phyloP scores from a whole-genome alignment of 2,329 filamentous ascomycete species.

The Aspergillus sp. region DNA sequence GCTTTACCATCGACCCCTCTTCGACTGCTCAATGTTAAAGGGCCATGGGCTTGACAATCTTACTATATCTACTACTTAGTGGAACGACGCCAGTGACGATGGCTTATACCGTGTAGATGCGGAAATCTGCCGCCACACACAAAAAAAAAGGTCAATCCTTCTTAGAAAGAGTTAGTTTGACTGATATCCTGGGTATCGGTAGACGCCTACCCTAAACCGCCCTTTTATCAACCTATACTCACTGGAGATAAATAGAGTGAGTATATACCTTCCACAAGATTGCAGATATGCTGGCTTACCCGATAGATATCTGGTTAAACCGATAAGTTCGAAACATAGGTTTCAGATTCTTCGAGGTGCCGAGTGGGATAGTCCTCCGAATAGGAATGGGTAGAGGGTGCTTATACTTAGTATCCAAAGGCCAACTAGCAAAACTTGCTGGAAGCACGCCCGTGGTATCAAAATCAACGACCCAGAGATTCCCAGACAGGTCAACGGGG shows the following conservation, averaged over 20 bases:
- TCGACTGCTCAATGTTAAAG: no score
- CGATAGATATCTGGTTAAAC: conserved; percentile 4
- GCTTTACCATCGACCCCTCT: no score
- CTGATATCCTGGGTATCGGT: neutral
- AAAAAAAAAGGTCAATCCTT: no score
- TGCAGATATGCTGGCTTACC: neutral
- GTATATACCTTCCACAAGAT: neutral
- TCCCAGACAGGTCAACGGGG: neutral
- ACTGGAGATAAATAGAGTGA: neutral
- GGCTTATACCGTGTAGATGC: no score
- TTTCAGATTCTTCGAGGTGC: conserved; percentile 3
- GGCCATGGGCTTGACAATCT: no score
- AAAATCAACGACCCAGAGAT: conserved; percentile 1
- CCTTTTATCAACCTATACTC: neutral
- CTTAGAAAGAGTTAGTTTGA: neutral
- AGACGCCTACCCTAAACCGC: neutral
- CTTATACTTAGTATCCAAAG: conserved; percentile 1
- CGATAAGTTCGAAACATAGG: conserved; percentile 1
- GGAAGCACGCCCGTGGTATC: neutral
- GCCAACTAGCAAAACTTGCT: conserved; percentile 1
- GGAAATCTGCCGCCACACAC: no score
- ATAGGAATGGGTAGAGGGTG: neutral
- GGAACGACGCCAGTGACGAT: neutral
- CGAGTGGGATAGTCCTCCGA: conserved; percentile 4
- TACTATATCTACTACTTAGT: neutral